Base-by-base conservation (phyloP, 768 basidiomycete species). In the Royoungia palumana region DNA sequence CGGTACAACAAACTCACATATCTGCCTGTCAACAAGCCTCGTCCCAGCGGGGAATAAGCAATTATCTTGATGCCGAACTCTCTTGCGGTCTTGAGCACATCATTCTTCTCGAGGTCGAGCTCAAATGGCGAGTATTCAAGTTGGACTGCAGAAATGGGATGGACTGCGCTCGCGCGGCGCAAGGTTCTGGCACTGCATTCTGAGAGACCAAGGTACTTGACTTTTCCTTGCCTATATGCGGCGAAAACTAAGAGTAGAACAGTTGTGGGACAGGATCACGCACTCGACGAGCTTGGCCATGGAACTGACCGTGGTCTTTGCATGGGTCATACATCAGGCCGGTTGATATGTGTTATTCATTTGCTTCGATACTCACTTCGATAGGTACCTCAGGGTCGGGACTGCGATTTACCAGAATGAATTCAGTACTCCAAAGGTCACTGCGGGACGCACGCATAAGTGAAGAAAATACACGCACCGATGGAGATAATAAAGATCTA, bases 211-310 rank as follows among this genome's bases (percentile, higher is more conserved):
- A 82, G 54, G 58, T 77, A 72, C 46, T 72, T 74, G 43, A 78
- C 50, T 64, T 72, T 48, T 1, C 76, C 77, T 50, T 55, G 49
- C 30, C 63, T 66, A 28, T 5, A 25, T 65, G 64, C 44, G 65
- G 64, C 24, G 16, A 17, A 34, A 14, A 1, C 42, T 9, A 41
- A 37, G 22, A 16, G 39, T 12, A 14, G 0, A n/a, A 30, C 3
- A 19, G 13, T 0, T 12, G 16, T 21, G n/a, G 4, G 17, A 35
- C 5, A 17, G 13, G 6, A 6, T 17, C 6, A 53, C 64, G 51
- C 61, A 78, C 78, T 78, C 74, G 43, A 80, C 79, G 20, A 78
- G 68, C 49, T 79, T 72, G 1, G 74, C 74, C 74, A 80, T 73
- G 0, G 75, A 80, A 6, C 69, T 59, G 6, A 81, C 73, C 0